Evolutionary conservation across 257 asterid genomes (phyloP).

Genomic region (Solanum chilense): DNA sequence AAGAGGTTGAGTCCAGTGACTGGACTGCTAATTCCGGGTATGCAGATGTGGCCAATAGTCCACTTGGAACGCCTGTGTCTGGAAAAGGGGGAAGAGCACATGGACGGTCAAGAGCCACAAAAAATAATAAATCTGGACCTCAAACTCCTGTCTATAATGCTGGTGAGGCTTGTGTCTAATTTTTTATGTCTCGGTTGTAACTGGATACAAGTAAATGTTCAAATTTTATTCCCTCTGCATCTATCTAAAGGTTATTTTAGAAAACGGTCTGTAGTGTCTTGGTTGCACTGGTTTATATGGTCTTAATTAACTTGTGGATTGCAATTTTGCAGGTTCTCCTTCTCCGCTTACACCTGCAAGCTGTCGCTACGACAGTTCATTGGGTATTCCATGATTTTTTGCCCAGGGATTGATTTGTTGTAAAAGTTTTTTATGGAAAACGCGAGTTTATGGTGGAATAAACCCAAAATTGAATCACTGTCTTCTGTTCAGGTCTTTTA

Average conservation of each 20-base stretch:
- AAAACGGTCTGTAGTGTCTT: background rate
- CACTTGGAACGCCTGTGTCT: slow-evolving; percentile 63
- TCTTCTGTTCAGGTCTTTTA: slow-evolving; percentile 24
- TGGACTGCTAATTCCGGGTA: slow-evolving; percentile 45
- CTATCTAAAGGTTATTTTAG: background rate
- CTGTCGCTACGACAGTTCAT: slow-evolving; percentile 92
- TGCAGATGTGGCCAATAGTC: slow-evolving; percentile 29
- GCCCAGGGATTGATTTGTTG: background rate
- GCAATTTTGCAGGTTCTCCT: slow-evolving; percentile 53
- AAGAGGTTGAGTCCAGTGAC: slow-evolving; percentile 37
- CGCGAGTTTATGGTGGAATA: background rate
- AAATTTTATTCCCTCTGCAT: background rate
- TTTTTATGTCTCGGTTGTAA: background rate
- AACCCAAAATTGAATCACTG: background rate
- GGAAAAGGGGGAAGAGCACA: slow-evolving; percentile 56
- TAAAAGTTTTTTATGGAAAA: background rate
- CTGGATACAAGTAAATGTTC: background rate
- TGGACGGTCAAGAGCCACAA: slow-evolving; percentile 54
- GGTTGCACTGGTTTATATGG: background rate
- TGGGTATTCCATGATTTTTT: slow-evolving; percentile 28
- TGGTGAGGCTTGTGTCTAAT: slow-evolving; percentile 33
- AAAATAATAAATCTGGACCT: slow-evolving; percentile 44
- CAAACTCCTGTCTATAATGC: slow-evolving; percentile 51
- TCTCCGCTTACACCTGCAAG: slow-evolving; percentile 87
- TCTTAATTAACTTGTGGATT: background rate